Evolutionary conservation across 345 rosid species (phyloP), one percentile per base, ranked within the genome.

Genomic region (Nasturtium officinale): DNA sequence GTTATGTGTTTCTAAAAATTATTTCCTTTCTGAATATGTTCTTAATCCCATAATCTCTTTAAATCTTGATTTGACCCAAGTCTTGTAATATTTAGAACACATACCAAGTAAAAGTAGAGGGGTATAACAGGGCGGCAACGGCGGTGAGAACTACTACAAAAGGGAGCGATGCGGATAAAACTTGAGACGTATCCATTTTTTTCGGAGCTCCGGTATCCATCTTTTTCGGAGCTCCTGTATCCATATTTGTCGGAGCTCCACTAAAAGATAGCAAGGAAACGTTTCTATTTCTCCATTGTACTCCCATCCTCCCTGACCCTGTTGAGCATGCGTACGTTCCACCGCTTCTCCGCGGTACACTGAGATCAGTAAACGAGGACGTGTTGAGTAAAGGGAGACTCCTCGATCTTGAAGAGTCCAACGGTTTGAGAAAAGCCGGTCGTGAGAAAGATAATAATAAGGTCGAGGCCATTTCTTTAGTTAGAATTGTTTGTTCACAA

Each of bases 51-150:
- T 32, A 32, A 32, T 32, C 35, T 32, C 32, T 29, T 29, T 5
- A 7, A 32, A 32, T 32, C 9, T 32, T 2, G 9, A 32, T 8
- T 32, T 9, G 35, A 32, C 35, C 35, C 9, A 32, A 32, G 35
- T 32, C 43, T 38, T 11, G 15, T 38, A 38, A 10, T 38, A 1
- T 38, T 11, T 11, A 11, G 11, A 38, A 38, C 56, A 53, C 81
- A n/a, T 40, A 90, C 98, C 98, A 94, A 17, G 95, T 87, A 78
- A 94, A 94, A 78, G 91, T 85, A 15, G 91, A 62, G 2, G 96
- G 98, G 57, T 81, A 85, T 9, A 83, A 75, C 40, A 94, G 97
- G 54, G 98, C 97, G 37, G 89, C 91, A 20, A 88, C 74, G 58
- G 97, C 98, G 21, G 96, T 91, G 38, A 79, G 81, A 59, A 86